These are phyloP conservation scores for Phytomonas francai DNA, from an alignment of 208 protist species.

Conservation along the genomic window DNA sequence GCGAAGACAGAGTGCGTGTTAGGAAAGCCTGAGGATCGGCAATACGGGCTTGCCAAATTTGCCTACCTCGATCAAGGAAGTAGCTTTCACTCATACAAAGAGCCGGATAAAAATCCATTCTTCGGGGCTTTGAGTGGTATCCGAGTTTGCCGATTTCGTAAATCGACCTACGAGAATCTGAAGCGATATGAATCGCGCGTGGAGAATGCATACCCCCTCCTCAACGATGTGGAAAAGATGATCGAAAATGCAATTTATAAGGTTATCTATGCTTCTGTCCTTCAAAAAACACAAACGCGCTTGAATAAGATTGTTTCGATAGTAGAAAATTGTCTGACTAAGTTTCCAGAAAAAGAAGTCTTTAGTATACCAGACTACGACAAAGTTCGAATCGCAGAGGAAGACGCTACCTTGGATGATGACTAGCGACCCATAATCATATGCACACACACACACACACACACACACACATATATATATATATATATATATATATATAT, in stretches of 20 bases:
- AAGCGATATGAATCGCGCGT: constrained; percentile 12
- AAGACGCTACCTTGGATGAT: constrained; percentile 28
- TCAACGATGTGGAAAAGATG: constrained; percentile 20
- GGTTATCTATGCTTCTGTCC: constrained; percentile 33
- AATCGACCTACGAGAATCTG: constrained; percentile 42
- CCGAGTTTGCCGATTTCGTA: constrained; percentile 63
- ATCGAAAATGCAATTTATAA: constrained; percentile 35
- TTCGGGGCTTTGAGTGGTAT: constrained; percentile 42
- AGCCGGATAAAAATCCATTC: constrained; percentile 55
- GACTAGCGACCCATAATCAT: constrained; percentile 13
- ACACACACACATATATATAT: constrained; percentile 4
- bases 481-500: constrained; percentile 6
- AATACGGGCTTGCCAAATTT: constrained; percentile 64
- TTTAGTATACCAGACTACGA: constrained; percentile 69
- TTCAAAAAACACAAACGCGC: constrained; percentile 43
- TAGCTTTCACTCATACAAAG: constrained; percentile 75
- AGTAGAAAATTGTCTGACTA: constrained; percentile 37
- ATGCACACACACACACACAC: constrained; percentile 10
- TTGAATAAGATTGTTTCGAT: constrained; percentile 58
- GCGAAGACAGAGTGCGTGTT: constrained; percentile 31
- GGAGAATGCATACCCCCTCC: constrained; percentile 21
- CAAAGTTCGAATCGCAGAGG: constrained; percentile 47
- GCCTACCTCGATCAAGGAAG: constrained; percentile 81
- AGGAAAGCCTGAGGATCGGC: constrained; percentile 16
- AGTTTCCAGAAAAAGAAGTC: constrained; percentile 30